Evolutionary conservation across 2,329 filamentous ascomycete species (phyloP).

Genomic region (Fusarium piperis): DNA sequence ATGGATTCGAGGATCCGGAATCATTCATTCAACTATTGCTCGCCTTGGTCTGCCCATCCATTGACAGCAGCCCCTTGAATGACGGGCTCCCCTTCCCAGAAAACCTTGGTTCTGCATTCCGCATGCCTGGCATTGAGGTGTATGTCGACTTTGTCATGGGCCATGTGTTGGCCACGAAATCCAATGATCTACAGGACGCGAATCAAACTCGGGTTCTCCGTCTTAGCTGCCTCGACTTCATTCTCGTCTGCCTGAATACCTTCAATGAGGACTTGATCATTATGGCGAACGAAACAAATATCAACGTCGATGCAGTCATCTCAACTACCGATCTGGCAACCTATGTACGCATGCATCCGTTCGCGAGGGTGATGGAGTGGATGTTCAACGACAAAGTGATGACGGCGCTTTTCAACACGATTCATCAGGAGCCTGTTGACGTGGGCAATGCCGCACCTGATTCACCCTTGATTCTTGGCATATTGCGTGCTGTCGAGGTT

Average conservation of each 20-base stretch:
- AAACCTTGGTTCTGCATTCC: conserved; percentile 78
- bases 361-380: conserved; percentile 96
- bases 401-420: conserved; percentile 77
- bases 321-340: conserved; percentile 76
- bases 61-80: conserved; percentile 69
- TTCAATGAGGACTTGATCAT: conserved; percentile 96
- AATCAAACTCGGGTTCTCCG: conserved; percentile 78
- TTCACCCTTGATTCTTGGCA: conserved; percentile 82
- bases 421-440: conserved; percentile 79
- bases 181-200: conserved; percentile 71
- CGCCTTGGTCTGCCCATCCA: conserved; percentile 73
- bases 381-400: conserved; percentile 94
- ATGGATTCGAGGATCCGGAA: conserved; percentile 85
- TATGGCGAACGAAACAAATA: conserved; percentile 80
- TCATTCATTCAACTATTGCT: conserved; percentile 84
- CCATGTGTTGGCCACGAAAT: conserved; percentile 75
- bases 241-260: conserved; percentile 78
- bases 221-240: conserved; percentile 85
- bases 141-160: conserved; percentile 94
- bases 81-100: conserved; percentile 89
- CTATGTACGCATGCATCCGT: conserved; percentile 91
- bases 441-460: conserved; percentile 78
- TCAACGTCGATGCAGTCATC: conserved; percentile 80
- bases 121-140: conserved; percentile 84
- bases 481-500: conserved; percentile 84